These are phyloP conservation scores for Isabelozyma gotoi DNA, from an alignment of 805 yeast species.

Conservation along the genomic window DNA sequence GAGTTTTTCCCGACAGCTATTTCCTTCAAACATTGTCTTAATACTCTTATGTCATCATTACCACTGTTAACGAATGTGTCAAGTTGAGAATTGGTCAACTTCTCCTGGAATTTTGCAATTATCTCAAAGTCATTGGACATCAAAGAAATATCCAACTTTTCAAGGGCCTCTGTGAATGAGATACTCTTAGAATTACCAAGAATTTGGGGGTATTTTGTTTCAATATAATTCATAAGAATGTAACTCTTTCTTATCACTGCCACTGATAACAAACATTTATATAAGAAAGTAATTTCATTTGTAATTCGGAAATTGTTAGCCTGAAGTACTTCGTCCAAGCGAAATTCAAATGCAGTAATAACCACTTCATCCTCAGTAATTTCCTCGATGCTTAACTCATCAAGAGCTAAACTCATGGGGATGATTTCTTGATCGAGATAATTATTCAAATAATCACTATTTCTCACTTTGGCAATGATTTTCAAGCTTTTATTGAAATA, in stretches of 20 bases:
- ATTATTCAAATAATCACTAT: conserved; percentile 16
- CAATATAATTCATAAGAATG: conserved; percentile 55
- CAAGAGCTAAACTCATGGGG: conserved; percentile 33
- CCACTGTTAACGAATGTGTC: neutral
- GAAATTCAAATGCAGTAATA: conserved; percentile 70
- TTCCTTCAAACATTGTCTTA: conserved; percentile 57
- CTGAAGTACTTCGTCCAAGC: conserved; percentile 49
- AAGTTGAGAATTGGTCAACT: conserved; percentile 7
- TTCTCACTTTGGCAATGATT: conserved; percentile 24
- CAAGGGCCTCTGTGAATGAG: conserved; percentile 38
- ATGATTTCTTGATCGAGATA: conserved; percentile 31
- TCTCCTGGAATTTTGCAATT: conserved; percentile 51
- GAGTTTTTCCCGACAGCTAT: conserved; percentile 59
- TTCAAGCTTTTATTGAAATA: conserved; percentile 31
- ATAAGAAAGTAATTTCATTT: conserved; percentile 37
- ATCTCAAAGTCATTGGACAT: conserved; percentile 58
- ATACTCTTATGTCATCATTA: conserved; percentile 48
- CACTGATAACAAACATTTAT: conserved; percentile 61
- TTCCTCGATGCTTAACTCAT: conserved; percentile 39
- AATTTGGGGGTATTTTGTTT: conserved; percentile 36
- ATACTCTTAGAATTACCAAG: conserved; percentile 1
- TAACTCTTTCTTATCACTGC: conserved; percentile 60
- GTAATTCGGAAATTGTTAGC: conserved; percentile 29
- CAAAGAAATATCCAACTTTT: conserved; percentile 47
- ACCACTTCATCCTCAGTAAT: conserved; percentile 61